Base-by-base conservation (phyloP, 331 rosid genomes). In the Telfairia occidentalis region DNA sequence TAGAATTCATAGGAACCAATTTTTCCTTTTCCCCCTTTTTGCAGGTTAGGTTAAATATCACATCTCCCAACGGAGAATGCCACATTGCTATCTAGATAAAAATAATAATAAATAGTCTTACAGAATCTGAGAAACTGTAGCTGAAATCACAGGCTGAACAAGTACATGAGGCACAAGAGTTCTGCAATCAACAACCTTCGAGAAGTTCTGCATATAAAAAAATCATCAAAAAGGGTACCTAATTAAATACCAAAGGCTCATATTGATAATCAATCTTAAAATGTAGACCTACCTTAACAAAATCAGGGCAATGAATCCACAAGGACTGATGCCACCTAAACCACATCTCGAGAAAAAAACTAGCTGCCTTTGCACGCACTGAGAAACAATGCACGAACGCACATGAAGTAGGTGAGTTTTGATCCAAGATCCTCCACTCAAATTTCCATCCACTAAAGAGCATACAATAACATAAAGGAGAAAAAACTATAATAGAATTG, bases 321-420 rank as follows among this genome's bases (percentile, higher is more conserved):
- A 94, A 71, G 18, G 92, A 88, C 77, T 91, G 89, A 87, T 94
- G 98, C 97, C 97, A 91, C 71, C 85, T 84, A 81, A 91, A 89
- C 98, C 98, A 94, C 90, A 91, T 84, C 81, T 94, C 98, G 5
- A 84, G 81, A 78, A 84, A 78, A 85, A 88, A 90, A 75, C 92
- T 86, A 9, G 86, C 84, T 71, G 85, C 65, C 74, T 87, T 90
- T 66, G 48, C 70, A 76, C 81, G 76, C 66, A 80, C 98, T 94
- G 78, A 58, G 80, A 72, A 60, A 64, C 32, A 77, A 59, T 12
- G 34, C 37, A 69, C 10, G n/a, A 21, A 42, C 24, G 37, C 74
- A 26, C 64, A 24, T 16, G 24, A 6, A 69, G 54, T 6, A 30
- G 49, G 49, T 46, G 34, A 53, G 42, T 67, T 26, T 21, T 69